Evolutionary conservation across 106 monocot genomes (phyloP), one percentile per base, ranked within the genome.

Genomic region (Triglochin maritima): DNA sequence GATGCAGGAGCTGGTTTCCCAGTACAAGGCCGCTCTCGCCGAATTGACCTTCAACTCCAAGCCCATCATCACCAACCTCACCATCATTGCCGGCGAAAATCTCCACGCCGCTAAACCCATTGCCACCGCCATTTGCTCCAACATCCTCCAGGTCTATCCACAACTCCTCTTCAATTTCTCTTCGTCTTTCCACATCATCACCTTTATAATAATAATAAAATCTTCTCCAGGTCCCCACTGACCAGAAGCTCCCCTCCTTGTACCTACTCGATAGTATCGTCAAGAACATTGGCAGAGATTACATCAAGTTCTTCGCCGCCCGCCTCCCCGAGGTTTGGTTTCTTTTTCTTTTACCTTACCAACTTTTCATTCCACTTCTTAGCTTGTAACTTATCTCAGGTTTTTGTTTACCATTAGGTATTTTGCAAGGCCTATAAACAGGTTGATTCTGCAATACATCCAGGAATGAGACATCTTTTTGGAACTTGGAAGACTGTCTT

Each of bases 181-280:
- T 53, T 4, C 10, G 9, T 49, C 48, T 55, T 58, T 47, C 43
- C 49, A 55, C 4, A 59, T 59, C 41, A 29, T 59, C 59, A 13
- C 16, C 57, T 29, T 29, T 29, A 29, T 61, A 9, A 11, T 60
- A 61, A 43, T 48, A 17, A 48, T 29, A 52, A 52, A 52, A 15
- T 3, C 52, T 67, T 52, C 9, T 49, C 53, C 78, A 96, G 96
- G 96, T 96, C 50, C 80, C 96, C 5, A 86, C 77, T 77, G 96
- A 91, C 6, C 90, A 96, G 70, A 96, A 96, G 79, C 63, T 96
- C 63, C 96, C 96, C 51, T 96, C 96, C 6, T 75, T 96, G 16
- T 96, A 96, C 81, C 96, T 96, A 62, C 86, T 96, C 17, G 96
- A 96, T 76, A 96, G 96, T 63, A 96, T 96, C 63, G 96, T 91